These are phyloP conservation scores for Cryphonectria nitschkei DNA, from an alignment of 2,329 filamentous ascomycete genomes.

Conservation along the genomic window DNA sequence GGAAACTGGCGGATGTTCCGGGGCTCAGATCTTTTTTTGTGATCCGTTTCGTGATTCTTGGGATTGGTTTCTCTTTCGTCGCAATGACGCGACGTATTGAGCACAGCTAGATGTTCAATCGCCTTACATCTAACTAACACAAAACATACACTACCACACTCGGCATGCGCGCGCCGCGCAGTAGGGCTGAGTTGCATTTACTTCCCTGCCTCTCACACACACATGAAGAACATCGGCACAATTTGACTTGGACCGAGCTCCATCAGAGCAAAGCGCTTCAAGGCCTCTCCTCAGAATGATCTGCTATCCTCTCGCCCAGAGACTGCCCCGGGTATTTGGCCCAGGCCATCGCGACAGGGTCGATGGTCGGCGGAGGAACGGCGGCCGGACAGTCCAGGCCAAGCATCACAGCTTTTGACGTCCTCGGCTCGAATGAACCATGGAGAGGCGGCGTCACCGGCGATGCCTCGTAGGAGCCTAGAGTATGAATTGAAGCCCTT, in stretches of 20 bases:
- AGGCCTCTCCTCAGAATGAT: neutral
- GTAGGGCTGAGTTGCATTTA: neutral
- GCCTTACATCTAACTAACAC: neutral
- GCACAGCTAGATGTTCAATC: neutral
- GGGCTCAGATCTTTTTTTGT: neutral
- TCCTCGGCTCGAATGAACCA: constrained; percentile 35
- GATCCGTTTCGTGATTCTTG: neutral
- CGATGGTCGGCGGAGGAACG: neutral
- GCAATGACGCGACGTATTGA: neutral
- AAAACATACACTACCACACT: neutral
- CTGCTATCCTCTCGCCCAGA: neutral
- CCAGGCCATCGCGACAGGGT: neutral
- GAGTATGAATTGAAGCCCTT: constrained; percentile 12
- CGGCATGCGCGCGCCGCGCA: neutral
- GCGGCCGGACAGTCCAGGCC: neutral
- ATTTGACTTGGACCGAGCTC: neutral
- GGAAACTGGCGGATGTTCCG: neutral
- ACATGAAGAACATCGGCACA: neutral
- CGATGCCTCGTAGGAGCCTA: constrained; percentile 16
- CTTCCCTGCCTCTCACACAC: neutral
- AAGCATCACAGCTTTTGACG: constrained; percentile 37
- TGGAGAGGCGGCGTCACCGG: constrained; percentile 30
- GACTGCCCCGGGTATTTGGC: neutral
- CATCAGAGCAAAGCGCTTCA: neutral
- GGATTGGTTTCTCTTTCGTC: neutral